Evolutionary conservation across 345 rosid genomes (phyloP).

Genomic region (Orychophragmus violaceus): DNA sequence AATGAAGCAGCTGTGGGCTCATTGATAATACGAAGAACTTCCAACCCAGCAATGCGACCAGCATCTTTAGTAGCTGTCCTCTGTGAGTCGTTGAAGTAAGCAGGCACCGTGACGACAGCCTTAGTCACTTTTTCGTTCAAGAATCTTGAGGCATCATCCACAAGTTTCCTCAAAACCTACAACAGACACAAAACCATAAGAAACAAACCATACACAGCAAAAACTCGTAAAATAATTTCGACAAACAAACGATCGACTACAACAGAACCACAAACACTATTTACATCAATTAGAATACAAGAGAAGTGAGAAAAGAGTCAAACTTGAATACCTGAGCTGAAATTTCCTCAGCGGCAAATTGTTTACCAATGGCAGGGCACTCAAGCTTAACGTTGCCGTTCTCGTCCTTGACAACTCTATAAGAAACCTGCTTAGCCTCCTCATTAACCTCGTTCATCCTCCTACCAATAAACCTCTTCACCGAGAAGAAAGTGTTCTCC

Average conservation of each 20-base stretch:
- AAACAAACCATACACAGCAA: neutral
- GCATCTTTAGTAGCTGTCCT: conserved; percentile 99
- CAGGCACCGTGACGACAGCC: conserved; percentile 72
- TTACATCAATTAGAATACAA: no score
- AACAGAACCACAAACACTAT: no score
- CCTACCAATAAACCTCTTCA: conserved; percentile 97
- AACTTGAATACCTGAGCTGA: conserved; percentile 92
- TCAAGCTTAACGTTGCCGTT: conserved; percentile 92
- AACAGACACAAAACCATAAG: neutral
- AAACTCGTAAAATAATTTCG: neutral
- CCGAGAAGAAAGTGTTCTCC: conserved; percentile 94
- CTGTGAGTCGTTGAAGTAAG: conserved; percentile 82
- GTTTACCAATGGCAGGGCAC: conserved; percentile 88
- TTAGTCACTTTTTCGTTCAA: conserved; percentile 60
- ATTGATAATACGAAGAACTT: conserved; percentile 87
- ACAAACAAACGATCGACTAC: neutral
- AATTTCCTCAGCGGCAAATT: conserved; percentile 94
- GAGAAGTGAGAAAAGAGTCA: no score
- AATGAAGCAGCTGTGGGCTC: conserved; percentile 97
- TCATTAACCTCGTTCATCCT: conserved; percentile 91
- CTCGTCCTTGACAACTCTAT: conserved; percentile 78
- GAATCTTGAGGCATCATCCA: conserved; percentile 88
- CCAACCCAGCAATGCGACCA: conserved; percentile 77
- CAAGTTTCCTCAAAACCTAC: conserved; percentile 93
- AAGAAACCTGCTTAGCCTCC: conserved; percentile 91